These are phyloP conservation scores for Anthracocystis panici-leucophaei DNA, from an alignment of 1,284 basidiomycete genomes.

Conservation along the genomic window DNA sequence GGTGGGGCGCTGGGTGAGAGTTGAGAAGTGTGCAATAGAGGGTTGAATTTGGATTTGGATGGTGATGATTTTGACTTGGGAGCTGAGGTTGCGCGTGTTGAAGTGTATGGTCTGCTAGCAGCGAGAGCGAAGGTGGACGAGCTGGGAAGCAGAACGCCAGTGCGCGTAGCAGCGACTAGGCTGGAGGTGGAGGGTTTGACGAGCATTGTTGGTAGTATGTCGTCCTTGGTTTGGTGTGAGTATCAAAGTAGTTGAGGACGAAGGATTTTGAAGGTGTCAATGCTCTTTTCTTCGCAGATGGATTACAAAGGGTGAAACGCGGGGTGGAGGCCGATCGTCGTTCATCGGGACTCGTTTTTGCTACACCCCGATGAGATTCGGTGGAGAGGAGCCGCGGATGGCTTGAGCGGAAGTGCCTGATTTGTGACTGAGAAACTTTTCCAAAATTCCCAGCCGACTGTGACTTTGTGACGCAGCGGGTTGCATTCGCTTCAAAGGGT, in stretches of 20 bases:
- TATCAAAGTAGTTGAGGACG: not conserved
- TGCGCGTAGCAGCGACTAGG: constrained; percentile 21
- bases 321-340: constrained; percentile 21
- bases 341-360: no score
- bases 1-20: constrained; percentile 60
- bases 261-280: not conserved
- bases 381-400: constrained; percentile 20
- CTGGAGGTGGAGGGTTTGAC: constrained; percentile 30
- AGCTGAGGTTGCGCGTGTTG: constrained; percentile 4
- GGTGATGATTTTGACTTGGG: constrained; percentile 6
- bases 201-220: constrained; percentile 16
- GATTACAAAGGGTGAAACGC: constrained; percentile 9
- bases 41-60: constrained; percentile 19
- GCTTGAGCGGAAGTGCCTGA: constrained; percentile 11
- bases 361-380: not conserved
- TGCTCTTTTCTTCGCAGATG: constrained; percentile 2
- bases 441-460: constrained; percentile 6
- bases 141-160: constrained; percentile 26
- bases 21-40: constrained; percentile 45
- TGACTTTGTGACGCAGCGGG: constrained; percentile 1
- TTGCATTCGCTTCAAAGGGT: not conserved
- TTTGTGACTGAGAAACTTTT: constrained; percentile 28
- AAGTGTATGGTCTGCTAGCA: constrained; percentile 21
- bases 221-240: not conserved
- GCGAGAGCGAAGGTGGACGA: constrained; percentile 3